Conservation (phyloP, 768 basidiomycete species). For the Postia placenta region DNA sequence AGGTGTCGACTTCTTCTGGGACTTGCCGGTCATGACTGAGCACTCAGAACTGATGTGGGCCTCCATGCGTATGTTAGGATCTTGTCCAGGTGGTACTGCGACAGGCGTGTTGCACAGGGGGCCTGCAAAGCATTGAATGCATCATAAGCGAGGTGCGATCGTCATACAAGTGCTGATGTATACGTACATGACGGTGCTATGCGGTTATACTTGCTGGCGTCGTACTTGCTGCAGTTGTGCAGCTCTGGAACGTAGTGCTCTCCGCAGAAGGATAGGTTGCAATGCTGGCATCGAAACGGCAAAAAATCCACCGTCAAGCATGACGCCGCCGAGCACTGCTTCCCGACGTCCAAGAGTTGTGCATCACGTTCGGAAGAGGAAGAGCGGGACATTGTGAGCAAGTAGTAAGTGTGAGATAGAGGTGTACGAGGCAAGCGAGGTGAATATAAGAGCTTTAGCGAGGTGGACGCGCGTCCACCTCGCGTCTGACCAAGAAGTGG, state of each 20-base stretch:
- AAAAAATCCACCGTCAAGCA: constrained; percentile 79
- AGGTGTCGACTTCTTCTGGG: constrained; percentile 42
- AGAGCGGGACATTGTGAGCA: constrained; percentile 22
- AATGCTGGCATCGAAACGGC: constrained; percentile 84
- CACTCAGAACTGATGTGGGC: constrained; percentile 63
- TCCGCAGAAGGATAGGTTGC: constrained; percentile 61
- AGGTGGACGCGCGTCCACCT: constrained; percentile 24
- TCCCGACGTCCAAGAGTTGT: constrained; percentile 62
- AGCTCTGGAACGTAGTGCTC: constrained; percentile 70
- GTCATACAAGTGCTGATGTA: background rate
- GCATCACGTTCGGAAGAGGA: constrained; percentile 35
- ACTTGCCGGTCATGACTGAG: constrained; percentile 60
- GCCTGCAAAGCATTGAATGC: constrained; percentile 41
- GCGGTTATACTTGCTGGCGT: constrained; percentile 64
- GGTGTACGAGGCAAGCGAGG: background rate
- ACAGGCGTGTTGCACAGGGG: constrained; percentile 75
- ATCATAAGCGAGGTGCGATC: background rate
- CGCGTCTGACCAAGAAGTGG: constrained; percentile 13
- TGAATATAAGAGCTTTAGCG: constrained; percentile 1
- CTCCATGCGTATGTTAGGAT: constrained; percentile 81
- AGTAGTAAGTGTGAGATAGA: background rate
- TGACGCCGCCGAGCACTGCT: constrained; percentile 60
- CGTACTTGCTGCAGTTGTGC: constrained; percentile 66
- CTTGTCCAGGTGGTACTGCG: constrained; percentile 68
- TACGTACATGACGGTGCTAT: constrained; percentile 69